Conservation (phyloP, 129 eudicot species). For the Chrysanthemum seticuspe region DNA sequence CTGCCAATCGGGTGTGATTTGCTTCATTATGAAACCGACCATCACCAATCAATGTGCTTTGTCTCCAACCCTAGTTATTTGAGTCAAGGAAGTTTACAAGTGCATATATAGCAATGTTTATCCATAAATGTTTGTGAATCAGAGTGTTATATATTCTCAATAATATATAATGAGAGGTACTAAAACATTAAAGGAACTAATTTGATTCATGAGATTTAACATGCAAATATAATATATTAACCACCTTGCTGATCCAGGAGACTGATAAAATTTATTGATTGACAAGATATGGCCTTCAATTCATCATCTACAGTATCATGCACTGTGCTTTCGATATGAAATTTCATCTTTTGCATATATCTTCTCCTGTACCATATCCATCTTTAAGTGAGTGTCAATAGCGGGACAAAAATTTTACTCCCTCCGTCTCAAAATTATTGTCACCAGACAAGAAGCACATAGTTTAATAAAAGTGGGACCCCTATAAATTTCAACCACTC, state of each 20-base stretch:
- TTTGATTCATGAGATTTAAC: neutral
- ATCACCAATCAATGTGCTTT: conserved; percentile 19
- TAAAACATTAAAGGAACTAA: neutral
- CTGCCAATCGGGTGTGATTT: neutral
- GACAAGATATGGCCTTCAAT: conserved; percentile 32
- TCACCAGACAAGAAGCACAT: too few relatives aligned
- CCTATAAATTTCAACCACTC: too few relatives aligned
- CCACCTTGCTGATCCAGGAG: neutral
- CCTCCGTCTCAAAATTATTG: too few relatives aligned
- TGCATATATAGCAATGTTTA: neutral
- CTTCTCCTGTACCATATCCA: conserved; percentile 28
- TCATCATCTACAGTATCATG: conserved; percentile 30
- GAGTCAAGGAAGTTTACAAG: conserved; percentile 1
- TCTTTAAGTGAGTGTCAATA: conserved; percentile 16
- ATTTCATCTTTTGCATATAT: conserved; percentile 37
- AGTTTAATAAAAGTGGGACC: too few relatives aligned
- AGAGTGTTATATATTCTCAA: neutral
- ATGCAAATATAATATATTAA: neutral
- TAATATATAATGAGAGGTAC: too few relatives aligned
- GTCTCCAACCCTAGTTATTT: neutral
- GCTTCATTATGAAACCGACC: conserved; percentile 6
- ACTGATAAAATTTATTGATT: conserved; percentile 22
- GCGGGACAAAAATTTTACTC: neutral
- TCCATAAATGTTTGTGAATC: conserved; percentile 5
- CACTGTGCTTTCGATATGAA: conserved; percentile 40